Base-by-base conservation (phyloP, 441 rosid genomes). In the Mallotus japonicus region DNA sequence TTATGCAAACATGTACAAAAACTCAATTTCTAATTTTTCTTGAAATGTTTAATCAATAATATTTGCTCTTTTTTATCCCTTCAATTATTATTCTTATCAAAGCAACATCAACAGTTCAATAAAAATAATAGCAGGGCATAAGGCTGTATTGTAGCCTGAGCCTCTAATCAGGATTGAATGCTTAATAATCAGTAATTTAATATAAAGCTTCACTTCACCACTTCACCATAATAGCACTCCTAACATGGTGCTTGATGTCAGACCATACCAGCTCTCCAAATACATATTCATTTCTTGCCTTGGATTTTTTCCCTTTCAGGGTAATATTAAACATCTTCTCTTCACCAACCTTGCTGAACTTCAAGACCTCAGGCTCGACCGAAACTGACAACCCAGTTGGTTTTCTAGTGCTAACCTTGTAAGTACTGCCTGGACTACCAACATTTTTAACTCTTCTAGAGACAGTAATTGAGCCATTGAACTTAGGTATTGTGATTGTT, bases 211-310 rank as follows among this genome's bases (percentile, higher is more conserved):
- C 51, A 50, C 55, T 50, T 12, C 13, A 79, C 97, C 93, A 92
- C 53, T 81, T 81, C 62, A 92, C 83, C 4, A 87, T 76, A 81
- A 95, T 85, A 2, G 90, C 89, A 73, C 89, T 92, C 75, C 76
- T 88, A 4, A 92, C 96, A 56, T 65, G 61, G 46, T 90, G 94
- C 67, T 73, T 69, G 0, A 75, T 69, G 79, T 90, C 91, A 15
- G 72, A 81, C 98, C 99, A 91, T 32, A 73, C 82, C 8, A 95
- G 75, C n/a, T 75, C 84, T 67, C 97, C 95, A 82, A 87, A 88
- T 22, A 78, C 86, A 74, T 84, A 88, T 0, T 85, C 87, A 67
- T 74, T 80, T 2, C 62, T 57, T 46, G 71, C 66, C 12, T 69
- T 22, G 28, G 49, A 73, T 8, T 22, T 47, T 53, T 37, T 71